Evolutionary conservation across 176 grass and related monocot genomes (phyloP).

Genomic region (Metroxylon sagu): DNA sequence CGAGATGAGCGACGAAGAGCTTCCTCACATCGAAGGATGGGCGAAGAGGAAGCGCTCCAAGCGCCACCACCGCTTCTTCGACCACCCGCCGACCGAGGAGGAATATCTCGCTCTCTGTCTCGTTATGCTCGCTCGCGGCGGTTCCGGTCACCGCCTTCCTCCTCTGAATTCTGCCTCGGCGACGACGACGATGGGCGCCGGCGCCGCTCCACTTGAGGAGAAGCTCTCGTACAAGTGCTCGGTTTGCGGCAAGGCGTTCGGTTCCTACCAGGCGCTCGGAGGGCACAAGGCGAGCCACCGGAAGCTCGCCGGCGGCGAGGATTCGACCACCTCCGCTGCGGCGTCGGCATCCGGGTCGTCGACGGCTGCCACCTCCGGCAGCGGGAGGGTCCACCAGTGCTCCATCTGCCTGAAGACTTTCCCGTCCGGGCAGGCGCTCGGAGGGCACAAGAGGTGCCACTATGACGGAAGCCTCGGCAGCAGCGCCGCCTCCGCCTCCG

Average conservation of each 20-base stretch:
- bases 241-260: conserved; percentile 79
- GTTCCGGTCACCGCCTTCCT: conserved; percentile 1
- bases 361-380: background rate
- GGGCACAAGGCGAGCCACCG: conserved; percentile 93
- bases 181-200: background rate
- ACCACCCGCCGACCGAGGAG: conserved; percentile 38
- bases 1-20: background rate
- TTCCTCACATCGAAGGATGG: conserved; percentile 19
- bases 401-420: conserved; percentile 68
- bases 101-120: conserved; percentile 77
- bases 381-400: conserved; percentile 44
- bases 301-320: conserved; percentile 13
- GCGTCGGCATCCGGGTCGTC: conserved; percentile 24
- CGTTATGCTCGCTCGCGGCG: conserved; percentile 52
- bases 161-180: background rate
- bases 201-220: background rate
- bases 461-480: conserved; percentile 66
- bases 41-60: conserved; percentile 50
- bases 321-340: background rate
- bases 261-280: conserved; percentile 78
- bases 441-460: conserved; percentile 86
- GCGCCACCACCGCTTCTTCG: conserved; percentile 16
- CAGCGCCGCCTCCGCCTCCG: conserved; percentile 9
- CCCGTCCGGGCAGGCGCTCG: conserved; percentile 73
- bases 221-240: conserved; percentile 48